Percentiles rank a stretch among this genome's conserved stretches.
These are phyloP conservation scores for Penicillium taxi DNA, from an alignment of 495 filamentous ascomycete species.

Conservation along the genomic window DNA sequence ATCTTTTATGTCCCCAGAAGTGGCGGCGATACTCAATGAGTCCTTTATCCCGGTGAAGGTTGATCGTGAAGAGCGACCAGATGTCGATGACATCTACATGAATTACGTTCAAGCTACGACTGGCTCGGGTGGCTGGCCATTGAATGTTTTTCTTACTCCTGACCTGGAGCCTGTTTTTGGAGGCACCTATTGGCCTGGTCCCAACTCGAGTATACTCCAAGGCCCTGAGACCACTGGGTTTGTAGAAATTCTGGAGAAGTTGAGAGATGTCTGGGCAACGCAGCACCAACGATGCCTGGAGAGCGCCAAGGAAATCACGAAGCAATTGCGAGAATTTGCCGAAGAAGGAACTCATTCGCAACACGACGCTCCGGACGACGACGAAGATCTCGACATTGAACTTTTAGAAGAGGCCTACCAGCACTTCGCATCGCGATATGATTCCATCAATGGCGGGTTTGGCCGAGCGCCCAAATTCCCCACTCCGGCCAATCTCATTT, in stretches of 20 bases:
- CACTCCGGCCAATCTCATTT: slow-evolving; percentile 75
- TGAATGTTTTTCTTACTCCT: slow-evolving; percentile 94
- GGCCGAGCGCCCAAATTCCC: slow-evolving; percentile 75
- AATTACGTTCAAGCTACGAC: slow-evolving; percentile 95
- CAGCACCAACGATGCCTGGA: slow-evolving; percentile 73
- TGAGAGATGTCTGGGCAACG: slow-evolving; percentile 73
- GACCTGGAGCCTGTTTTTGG: slow-evolving; percentile 91
- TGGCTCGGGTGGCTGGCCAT: slow-evolving; percentile 88
- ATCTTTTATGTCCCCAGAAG: slow-evolving; percentile 74
- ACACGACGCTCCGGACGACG: slow-evolving; percentile 43
- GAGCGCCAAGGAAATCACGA: slow-evolving; percentile 73
- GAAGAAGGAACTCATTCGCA: slow-evolving; percentile 70
- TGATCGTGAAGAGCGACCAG: slow-evolving; percentile 90
- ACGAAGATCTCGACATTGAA: slow-evolving; percentile 75
- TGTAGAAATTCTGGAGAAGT: slow-evolving; percentile 72
- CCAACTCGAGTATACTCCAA: slow-evolving; percentile 42
- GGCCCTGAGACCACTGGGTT: slow-evolving; percentile 59
- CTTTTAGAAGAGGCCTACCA: slow-evolving; percentile 82
- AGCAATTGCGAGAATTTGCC: slow-evolving; percentile 75
- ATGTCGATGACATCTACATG: slow-evolving; percentile 96
- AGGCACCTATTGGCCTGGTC: slow-evolving; percentile 93
- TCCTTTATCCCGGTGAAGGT: slow-evolving; percentile 89
- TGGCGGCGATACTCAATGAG: slow-evolving; percentile 76
- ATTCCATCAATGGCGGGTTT: slow-evolving; percentile 73
- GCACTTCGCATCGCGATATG: slow-evolving; percentile 71